Conservation (phyloP, 768 basidiomycete species). For the Fomitopsis pulvina region DNA sequence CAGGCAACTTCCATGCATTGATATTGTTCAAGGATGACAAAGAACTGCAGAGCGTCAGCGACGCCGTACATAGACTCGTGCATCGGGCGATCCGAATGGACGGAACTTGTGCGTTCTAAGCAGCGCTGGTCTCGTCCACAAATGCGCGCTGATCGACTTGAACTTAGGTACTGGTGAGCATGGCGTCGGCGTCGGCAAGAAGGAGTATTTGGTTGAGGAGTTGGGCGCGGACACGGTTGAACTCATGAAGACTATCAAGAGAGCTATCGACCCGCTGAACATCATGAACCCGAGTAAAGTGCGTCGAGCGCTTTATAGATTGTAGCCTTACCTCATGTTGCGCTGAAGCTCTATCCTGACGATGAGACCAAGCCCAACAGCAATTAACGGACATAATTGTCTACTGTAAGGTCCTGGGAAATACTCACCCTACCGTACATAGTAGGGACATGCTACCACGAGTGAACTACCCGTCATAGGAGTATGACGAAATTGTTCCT, state of each 20-base stretch:
- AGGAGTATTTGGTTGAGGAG: slow-evolving; percentile 73
- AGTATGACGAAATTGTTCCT: slow-evolving; percentile 78
- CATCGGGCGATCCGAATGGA: slow-evolving; percentile 62
- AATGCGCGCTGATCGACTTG: background rate
- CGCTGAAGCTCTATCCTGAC: slow-evolving; percentile 1
- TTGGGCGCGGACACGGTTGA: slow-evolving; percentile 77
- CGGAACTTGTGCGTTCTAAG: slow-evolving; percentile 52
- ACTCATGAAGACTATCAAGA: slow-evolving; percentile 80
- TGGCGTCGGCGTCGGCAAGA: slow-evolving; percentile 84
- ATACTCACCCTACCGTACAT: no score
- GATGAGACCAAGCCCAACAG: background rate
- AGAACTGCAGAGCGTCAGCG: slow-evolving; percentile 27
- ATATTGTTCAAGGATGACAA: slow-evolving; percentile 30
- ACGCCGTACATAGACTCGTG: slow-evolving; percentile 53
- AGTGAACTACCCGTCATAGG: slow-evolving; percentile 17
- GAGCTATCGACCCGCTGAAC: slow-evolving; percentile 51
- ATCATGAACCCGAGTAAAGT: slow-evolving; percentile 87
- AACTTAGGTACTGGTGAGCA: slow-evolving; percentile 72
- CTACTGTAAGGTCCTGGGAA: background rate
- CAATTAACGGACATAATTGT: background rate
- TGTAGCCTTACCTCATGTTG: background rate
- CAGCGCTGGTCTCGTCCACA: no score
- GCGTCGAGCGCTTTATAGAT: background rate
- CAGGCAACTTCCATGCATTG: slow-evolving; percentile 39
- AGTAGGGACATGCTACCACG: background rate